These are phyloP conservation scores for Starmerella apis DNA, from an alignment of 805 yeast genomes.

Conservation along the genomic window DNA sequence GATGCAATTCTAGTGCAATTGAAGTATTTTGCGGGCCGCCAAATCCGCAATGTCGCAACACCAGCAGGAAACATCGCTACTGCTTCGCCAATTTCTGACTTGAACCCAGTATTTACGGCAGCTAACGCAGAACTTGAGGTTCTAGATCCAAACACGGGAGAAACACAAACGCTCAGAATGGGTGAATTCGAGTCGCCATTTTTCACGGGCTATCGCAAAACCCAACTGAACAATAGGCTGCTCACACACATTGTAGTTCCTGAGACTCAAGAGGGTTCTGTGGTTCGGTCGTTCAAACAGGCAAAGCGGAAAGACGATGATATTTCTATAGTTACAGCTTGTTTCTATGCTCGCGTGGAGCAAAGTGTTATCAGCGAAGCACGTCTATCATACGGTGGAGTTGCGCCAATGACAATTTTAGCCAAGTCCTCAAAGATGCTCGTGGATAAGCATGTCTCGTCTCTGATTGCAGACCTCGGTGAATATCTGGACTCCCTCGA, in stretches of 20 bases:
- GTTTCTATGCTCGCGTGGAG: slow-evolving; percentile 29
- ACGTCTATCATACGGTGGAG: slow-evolving; percentile 39
- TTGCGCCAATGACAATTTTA: slow-evolving; percentile 39
- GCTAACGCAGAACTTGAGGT: slow-evolving; percentile 36
- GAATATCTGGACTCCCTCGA: slow-evolving; percentile 26
- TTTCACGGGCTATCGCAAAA: slow-evolving; percentile 38
- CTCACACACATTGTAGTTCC: slow-evolving; percentile 37
- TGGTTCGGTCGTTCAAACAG: slow-evolving; percentile 37
- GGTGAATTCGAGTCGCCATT: slow-evolving; percentile 31
- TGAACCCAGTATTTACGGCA: slow-evolving; percentile 40
- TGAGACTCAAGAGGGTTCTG: slow-evolving; percentile 33
- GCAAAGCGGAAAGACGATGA: slow-evolving; percentile 43
- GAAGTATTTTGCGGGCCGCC: slow-evolving; percentile 41
- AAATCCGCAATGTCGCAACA: slow-evolving; percentile 42
- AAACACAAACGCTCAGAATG: slow-evolving; percentile 29
- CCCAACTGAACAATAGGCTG: slow-evolving; percentile 33
- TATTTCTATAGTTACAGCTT: slow-evolving; percentile 41
- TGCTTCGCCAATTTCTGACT: slow-evolving; percentile 42
- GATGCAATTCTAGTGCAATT: slow-evolving; percentile 35
- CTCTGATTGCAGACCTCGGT: slow-evolving; percentile 5
- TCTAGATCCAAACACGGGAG: slow-evolving; percentile 30
- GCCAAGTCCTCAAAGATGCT: slow-evolving; percentile 33
- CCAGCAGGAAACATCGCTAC: slow-evolving; percentile 44
- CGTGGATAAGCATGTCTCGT: slow-evolving; percentile 22
- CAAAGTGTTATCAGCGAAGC: slow-evolving; percentile 24